Evolutionary conservation across 176 grass and related monocot species (phyloP).

Genomic region (Avena eriantha): DNA sequence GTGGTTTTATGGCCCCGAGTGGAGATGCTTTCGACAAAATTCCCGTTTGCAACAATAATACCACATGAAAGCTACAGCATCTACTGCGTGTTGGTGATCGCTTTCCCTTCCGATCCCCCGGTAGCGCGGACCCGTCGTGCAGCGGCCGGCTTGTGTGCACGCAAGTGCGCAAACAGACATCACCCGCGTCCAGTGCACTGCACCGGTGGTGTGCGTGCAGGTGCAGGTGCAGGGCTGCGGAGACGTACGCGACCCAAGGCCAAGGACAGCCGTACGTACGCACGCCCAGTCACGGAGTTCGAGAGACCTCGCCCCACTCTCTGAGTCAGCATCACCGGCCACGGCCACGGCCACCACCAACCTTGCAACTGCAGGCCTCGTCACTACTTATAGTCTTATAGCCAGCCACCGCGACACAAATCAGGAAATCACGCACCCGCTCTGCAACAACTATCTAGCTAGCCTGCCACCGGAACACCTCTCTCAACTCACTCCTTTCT

Average conservation of each 20-base stretch:
- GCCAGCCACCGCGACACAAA: not conserved
- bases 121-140: too few species aligned
- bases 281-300: not conserved
- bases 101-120: too few species aligned
- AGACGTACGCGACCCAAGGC: not conserved
- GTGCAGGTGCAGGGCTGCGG: not conserved
- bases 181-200: not conserved
- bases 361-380: not conserved
- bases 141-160: not conserved
- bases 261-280: not conserved
- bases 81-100: too few species aligned
- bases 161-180: too few species aligned
- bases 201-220: too few species aligned
- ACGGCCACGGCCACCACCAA: not conserved
- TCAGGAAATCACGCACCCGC: not conserved
- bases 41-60: too few species aligned
- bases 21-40: too few species aligned
- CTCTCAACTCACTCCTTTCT: not conserved
- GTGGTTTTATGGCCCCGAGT: too few species aligned
- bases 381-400: constrained; percentile 13
- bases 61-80: too few species aligned
- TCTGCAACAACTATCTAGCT: not conserved
- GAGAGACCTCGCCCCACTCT: not conserved
- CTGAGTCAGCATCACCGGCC: not conserved
- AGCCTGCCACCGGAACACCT: not conserved